These are phyloP conservation scores for Paraconiothyrium brasiliense DNA, from an alignment of 2,329 filamentous ascomycete species.

Conservation along the genomic window DNA sequence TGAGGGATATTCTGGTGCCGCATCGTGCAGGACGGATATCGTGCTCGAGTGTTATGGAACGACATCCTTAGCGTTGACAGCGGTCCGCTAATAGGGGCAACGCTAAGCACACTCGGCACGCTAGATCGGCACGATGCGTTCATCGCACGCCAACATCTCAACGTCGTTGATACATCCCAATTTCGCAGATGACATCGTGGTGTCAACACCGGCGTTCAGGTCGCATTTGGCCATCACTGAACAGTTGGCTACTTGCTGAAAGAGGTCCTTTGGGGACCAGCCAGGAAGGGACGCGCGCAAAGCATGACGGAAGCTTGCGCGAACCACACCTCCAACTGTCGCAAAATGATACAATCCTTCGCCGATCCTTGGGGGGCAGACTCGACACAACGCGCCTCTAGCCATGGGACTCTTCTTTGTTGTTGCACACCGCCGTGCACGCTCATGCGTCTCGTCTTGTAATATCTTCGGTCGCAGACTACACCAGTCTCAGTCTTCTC, in stretches of 20 bases:
- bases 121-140: background rate
- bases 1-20: background rate
- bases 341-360: background rate
- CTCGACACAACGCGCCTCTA: background rate
- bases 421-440: too few species aligned
- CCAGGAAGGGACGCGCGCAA: too few species aligned
- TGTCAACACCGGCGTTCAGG: background rate
- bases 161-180: background rate
- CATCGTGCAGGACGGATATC: background rate
- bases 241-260: background rate
- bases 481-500: too few species aligned
- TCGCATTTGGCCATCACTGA: background rate
- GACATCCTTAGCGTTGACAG: background rate
- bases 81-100: background rate
- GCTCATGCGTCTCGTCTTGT: too few species aligned
- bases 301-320: background rate
- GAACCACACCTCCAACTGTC: background rate
- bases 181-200: background rate
- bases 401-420: too few species aligned
- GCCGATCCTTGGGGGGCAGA: background rate
- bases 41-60: background rate
- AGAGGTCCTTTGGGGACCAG: background rate
- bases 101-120: slow-evolving; percentile 1
- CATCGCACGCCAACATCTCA: background rate
- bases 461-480: too few species aligned